Base-by-base conservation (phyloP, 805 yeast species). In the Clavispora fructus region DNA sequence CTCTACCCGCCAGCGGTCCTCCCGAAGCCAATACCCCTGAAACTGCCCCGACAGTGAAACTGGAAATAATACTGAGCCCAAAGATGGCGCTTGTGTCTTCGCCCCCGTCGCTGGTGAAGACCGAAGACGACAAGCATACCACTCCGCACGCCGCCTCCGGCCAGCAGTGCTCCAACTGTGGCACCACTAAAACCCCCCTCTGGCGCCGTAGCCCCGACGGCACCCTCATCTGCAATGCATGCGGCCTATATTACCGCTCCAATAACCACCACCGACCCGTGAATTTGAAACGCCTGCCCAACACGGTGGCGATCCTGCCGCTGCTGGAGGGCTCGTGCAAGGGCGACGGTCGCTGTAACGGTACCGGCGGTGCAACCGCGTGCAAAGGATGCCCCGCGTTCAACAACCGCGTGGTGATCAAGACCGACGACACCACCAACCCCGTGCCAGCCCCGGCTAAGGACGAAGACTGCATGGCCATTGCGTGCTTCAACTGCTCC, bases 311-410 rank as follows among this genome's bases (percentile, higher is more conserved):
- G 4, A 57, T 78, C n/a, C 58, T 66, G 11, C 62, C 66, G 35
- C 60, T 53, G n/a, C 66, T 68, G 27, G 68, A 60, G 35, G 90
- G 89, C 2, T 71, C 83, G 6, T 85, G 91, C 55, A 77, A 81
- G 31, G 91, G 91, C 2, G 83, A 82, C 53, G 90, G 95, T 6
- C 74, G 81, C 48, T 87, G 96, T 63, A 87, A 87, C 57, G 96
- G 96, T 3, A 87, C 91, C 3, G 96, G 96, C 6, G 96, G 96
- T 1, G 65, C 89, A 2, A 74, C 74, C 6, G 88, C 88, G 4
- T 87, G 96, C 63, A 73, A 79, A 51, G 90, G 91, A 2, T 87
- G 96, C 59, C 94, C 95, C 1, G 87, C 94, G 5, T 86, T 63
- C 60, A 87, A 87, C 61, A 88, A 87, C 63, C 73, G 95, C 50